phyloP scores from a whole-genome alignment of 1,139 yeast genomes.

The Kodamaea sp. region DNA sequence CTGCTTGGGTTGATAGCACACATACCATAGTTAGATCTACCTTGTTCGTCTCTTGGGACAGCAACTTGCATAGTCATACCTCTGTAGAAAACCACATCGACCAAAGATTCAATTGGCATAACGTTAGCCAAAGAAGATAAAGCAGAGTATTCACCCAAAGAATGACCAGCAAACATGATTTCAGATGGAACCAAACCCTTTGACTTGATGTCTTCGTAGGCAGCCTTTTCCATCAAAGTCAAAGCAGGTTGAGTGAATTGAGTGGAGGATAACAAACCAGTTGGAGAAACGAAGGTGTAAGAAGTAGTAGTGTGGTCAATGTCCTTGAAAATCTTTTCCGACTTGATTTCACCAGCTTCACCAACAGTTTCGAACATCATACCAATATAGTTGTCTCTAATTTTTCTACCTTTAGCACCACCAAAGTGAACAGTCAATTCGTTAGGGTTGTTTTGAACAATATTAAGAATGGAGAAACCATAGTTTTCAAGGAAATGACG shows the following conservation, averaged over 20 bases:
- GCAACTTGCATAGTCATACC: conserved; percentile 99
- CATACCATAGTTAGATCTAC: conserved; percentile 99
- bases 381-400: conserved; percentile 88
- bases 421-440: conserved; percentile 95
- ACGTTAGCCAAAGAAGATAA: conserved; percentile 95
- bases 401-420: conserved; percentile 94
- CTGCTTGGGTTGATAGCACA: conserved; percentile 97
- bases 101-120: conserved; percentile 97
- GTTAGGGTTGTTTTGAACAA: conserved; percentile 93
- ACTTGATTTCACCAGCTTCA: conserved; percentile 75
- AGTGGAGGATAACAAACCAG: conserved; percentile 95
- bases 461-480: conserved; percentile 94
- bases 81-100: conserved; percentile 97
- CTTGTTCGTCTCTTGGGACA: conserved; percentile 91
- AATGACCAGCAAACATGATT: conserved; percentile 97
- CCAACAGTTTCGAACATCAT: conserved; percentile 97
- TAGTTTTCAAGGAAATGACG: conserved; percentile 85
- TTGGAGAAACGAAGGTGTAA: conserved; percentile 85
- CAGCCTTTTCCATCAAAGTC: conserved; percentile 98
- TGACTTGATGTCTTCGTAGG: conserved; percentile 94
- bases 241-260: conserved; percentile 99
- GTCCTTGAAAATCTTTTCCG: conserved; percentile 93
- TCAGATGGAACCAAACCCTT: conserved; percentile 94
- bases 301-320: conserved; percentile 80
- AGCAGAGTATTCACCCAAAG: conserved; percentile 98